Base-by-base conservation (phyloP, 441 rosid genomes). In the Breynia disticha region DNA sequence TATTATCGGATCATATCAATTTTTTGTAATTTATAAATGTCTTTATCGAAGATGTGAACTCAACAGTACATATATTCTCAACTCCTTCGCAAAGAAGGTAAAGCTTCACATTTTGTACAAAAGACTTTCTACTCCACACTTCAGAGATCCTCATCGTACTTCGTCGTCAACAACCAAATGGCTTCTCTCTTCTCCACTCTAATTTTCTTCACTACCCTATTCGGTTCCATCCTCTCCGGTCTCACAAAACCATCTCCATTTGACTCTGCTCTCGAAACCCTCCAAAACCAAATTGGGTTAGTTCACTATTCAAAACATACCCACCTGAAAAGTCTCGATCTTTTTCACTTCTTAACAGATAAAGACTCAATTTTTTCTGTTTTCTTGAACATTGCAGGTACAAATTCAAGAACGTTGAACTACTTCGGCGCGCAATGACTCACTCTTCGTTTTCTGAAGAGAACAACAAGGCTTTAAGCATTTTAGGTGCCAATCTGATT, bases 381-480 rank as follows among this genome's bases (percentile, higher is more conserved):
- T 66, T 28, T 17, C 46, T 22, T 48, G 45, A 16, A 42, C 59
- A 51, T 37, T 71, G 54, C 71, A 85, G 89, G 19, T 85, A 78
- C 55, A 47, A 56, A 13, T 85, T 82, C 68, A 47, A 22, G 54
- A 69, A 68, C 49, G 37, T 68, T 51, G 71, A 72, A 49, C 72
- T 81, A 55, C 86, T 86, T 50, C 72, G 82, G 41, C 87, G 80
- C 3, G 85, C 94, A 4, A 76, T 85, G 89, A 80, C 87, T 38
- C 95, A 83, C 15, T 55, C 78, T 50, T 86, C 95, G 18, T 86
- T 76, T 64, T 86, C 95, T 1, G 66, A 62, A 59, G 90, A 83
- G 70, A 86, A 69, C 76, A 86, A 81, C 70, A 74, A 47, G 67
- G 95, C 86, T 15, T 60, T 86, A 52, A 67, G 84, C 64, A 52